phyloP scores from a whole-genome alignment of 768 basidiomycete genomes.

The Mycena rosella region DNA sequence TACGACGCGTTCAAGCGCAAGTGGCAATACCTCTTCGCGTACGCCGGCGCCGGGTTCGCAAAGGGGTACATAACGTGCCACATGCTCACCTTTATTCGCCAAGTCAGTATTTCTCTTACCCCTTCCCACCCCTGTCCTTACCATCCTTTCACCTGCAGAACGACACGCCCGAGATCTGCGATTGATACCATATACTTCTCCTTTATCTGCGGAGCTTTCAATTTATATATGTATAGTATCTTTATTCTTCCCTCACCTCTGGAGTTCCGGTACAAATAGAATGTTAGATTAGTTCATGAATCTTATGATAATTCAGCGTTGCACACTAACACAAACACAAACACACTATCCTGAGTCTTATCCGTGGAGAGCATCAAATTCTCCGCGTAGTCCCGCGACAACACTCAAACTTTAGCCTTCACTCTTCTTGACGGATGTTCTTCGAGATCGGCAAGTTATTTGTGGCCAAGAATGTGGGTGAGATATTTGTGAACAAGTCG shows the following conservation, averaged over 20 bases:
- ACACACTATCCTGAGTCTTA: too few species aligned
- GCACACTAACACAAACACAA: not conserved
- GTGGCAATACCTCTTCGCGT: conserved; percentile 88
- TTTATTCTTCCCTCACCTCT: conserved; percentile 31
- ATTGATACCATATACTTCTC: conserved; percentile 48
- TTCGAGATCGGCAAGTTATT: conserved; percentile 15
- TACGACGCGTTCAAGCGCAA: conserved; percentile 83
- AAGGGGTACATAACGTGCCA: conserved; percentile 88
- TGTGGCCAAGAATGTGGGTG: not conserved
- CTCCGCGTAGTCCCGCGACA: conserved; percentile 2
- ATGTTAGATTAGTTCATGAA: conserved; percentile 31
- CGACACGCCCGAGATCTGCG: conserved; percentile 63
- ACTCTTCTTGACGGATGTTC: conserved; percentile 5
- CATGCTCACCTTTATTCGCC: conserved; percentile 73
- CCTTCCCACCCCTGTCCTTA: not conserved
- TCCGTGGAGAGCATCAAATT: conserved; percentile 28
- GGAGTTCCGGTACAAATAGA: conserved; percentile 23
- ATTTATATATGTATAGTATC: conserved; percentile 32
- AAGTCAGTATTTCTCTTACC: conserved; percentile 19
- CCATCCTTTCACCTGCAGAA: conserved; percentile 49
- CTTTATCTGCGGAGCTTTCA: conserved; percentile 25
- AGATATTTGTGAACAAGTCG: not conserved
- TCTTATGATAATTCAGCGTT: conserved; percentile 19
- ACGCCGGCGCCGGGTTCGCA: conserved; percentile 83
- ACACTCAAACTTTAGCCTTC: conserved; percentile 13